A percentile compares a stretch with the other conserved stretches of the same genome.
Evolutionary conservation across 2,329 filamentous ascomycete species (phyloP).

Genomic region (Hypomyces rosellus): DNA sequence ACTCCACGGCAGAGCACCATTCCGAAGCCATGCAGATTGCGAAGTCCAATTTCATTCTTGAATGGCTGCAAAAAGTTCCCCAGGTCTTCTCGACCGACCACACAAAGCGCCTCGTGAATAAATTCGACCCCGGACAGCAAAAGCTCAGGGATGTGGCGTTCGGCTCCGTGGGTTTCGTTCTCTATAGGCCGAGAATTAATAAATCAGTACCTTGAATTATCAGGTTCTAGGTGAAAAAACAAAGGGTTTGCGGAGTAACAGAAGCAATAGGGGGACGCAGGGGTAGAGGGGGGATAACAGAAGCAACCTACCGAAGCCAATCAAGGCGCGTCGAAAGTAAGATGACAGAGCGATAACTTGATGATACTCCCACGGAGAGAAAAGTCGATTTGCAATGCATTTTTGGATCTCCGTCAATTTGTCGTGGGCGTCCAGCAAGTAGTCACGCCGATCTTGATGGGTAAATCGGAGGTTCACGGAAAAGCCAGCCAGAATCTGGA

Average conservation of each 20-base stretch:
- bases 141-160: constrained; percentile 9
- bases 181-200: neutral
- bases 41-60: neutral
- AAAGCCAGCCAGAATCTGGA: too few species aligned
- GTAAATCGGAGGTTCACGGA: too few species aligned
- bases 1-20: constrained; percentile 11
- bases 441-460: neutral
- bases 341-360: constrained; percentile 9
- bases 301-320: constrained; percentile 4
- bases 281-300: neutral
- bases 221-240: neutral
- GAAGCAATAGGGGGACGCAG: too few species aligned
- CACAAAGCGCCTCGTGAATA: constrained; percentile 9
- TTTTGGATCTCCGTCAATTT: constrained; percentile 3
- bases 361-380: constrained; percentile 14
- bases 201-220: neutral
- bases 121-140: constrained; percentile 7
- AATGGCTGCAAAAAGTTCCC: constrained; percentile 1
- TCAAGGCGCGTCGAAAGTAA: constrained; percentile 9
- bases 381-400: neutral
- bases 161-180: neutral
- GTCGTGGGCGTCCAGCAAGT: neutral
- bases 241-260: neutral
- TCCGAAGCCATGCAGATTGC: constrained; percentile 4
- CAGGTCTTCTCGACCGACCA: neutral